A percentile compares a stretch with the other conserved stretches of the same genome.
phyloP scores from a whole-genome alignment of 129 eudicot species.

The Smallanthus sonchifolius region DNA sequence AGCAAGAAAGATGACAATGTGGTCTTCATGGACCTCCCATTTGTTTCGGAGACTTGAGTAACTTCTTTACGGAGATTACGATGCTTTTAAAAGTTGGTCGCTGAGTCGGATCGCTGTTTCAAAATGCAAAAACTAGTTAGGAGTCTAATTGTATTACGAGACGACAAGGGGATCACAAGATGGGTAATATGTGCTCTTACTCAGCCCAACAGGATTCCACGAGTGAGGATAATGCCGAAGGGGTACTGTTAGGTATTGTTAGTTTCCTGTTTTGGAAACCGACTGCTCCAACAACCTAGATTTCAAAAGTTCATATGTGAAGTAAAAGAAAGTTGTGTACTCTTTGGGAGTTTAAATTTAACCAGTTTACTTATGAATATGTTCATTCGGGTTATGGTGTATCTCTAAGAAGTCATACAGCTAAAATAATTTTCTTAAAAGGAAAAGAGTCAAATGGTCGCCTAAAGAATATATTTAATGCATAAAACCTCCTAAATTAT shows the following conservation, averaged over 20 bases:
- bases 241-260: conserved; percentile 59
- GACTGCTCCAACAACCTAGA: conserved; percentile 96
- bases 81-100: conserved; percentile 70
- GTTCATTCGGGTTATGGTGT: not conserved
- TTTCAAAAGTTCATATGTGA: not conserved
- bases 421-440: too few species aligned
- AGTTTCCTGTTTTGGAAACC: conserved; percentile 95
- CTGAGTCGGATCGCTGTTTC: conserved; percentile 71
- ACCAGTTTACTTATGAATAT: not conserved
- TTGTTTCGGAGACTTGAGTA: conserved; percentile 76
- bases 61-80: conserved; percentile 67
- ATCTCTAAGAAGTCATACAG: not conserved
- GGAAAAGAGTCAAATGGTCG: not conserved
- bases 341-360: not conserved
- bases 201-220: conserved; percentile 98
- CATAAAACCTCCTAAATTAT: too few species aligned
- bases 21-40: conserved; percentile 54
- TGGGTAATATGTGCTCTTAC: conserved; percentile 38
- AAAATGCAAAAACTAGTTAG: conserved; percentile 1
- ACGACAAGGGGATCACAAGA: not conserved
- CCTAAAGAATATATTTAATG: not conserved
- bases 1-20: conserved; percentile 13
- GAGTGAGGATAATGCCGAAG: conserved; percentile 62
- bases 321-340: conserved; percentile 8
- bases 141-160: not conserved